phyloP scores from a whole-genome alignment of 2,329 filamentous ascomycete species.

The Diaporthe sp. region DNA sequence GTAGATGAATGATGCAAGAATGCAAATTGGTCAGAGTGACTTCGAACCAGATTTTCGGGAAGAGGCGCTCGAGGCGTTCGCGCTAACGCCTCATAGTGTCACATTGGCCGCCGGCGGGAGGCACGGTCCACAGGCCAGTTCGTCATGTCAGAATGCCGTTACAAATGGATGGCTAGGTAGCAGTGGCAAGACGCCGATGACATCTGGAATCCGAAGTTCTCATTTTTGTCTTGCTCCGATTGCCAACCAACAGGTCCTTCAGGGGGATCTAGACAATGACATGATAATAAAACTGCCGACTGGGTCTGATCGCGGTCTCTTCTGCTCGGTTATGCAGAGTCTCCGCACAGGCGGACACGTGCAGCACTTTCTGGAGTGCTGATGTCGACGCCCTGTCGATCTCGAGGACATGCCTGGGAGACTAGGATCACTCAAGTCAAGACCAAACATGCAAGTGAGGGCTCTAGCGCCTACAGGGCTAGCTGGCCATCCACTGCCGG shows the following conservation, averaged over 20 bases:
- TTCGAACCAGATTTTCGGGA: slow-evolving; percentile 17
- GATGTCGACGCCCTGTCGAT: neutral
- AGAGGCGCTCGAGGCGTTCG: slow-evolving; percentile 9
- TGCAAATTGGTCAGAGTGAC: neutral
- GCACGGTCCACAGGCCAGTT: neutral
- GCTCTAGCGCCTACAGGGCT: neutral
- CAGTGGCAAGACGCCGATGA: slow-evolving; percentile 6
- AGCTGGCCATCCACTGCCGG: neutral
- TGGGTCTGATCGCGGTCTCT: slow-evolving; percentile 13
- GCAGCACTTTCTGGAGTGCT: neutral
- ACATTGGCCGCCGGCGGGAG: slow-evolving; percentile 6
- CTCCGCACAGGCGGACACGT: slow-evolving; percentile 13
- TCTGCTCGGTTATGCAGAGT: neutral
- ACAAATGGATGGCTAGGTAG: neutral
- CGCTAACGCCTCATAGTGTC: slow-evolving; percentile 9
- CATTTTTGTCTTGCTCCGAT: neutral
- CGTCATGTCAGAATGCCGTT: neutral
- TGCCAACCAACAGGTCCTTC: neutral
- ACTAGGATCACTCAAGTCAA: neutral
- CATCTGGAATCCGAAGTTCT: neutral
- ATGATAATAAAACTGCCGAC: slow-evolving; percentile 4
- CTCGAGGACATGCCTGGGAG: neutral
- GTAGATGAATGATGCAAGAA: neutral
- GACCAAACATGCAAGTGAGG: neutral
- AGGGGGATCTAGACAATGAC: neutral